These are phyloP conservation scores for Metarhizium sp. DNA, from an alignment of 2,329 filamentous ascomycete species.

Conservation along the genomic window DNA sequence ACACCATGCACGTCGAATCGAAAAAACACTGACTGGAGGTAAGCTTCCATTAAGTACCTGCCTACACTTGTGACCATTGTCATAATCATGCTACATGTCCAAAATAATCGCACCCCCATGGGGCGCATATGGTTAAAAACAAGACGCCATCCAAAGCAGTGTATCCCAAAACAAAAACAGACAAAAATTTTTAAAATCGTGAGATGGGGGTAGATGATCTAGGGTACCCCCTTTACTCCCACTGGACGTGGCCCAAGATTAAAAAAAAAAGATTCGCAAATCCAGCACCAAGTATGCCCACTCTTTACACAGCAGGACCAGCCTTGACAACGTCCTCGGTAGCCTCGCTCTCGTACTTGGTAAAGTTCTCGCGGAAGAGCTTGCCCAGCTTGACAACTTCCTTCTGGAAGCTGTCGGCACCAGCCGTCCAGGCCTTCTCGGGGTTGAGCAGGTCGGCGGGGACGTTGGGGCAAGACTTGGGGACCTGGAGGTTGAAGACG, in stretches of 20 bases:
- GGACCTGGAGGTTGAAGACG: constrained; percentile 94
- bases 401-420: constrained; percentile 68
- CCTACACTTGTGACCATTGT: not conserved
- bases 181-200: not conserved
- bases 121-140: not conserved
- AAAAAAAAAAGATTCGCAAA: not conserved
- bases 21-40: not conserved
- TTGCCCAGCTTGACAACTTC: constrained; percentile 86
- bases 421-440: constrained; percentile 80
- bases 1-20: no score
- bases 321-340: constrained; percentile 69
- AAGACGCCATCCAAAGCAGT: constrained; percentile 1
- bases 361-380: constrained; percentile 95
- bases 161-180: not conserved
- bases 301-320: constrained; percentile 35
- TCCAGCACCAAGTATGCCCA: not conserved
- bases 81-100: not conserved
- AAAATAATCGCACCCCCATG: not conserved
- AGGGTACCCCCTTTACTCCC: not conserved
- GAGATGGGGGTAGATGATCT: not conserved
- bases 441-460: constrained; percentile 92
- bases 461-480: constrained; percentile 81
- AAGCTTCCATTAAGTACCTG: not conserved
- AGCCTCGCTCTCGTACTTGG: constrained; percentile 83
- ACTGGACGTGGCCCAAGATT: not conserved